These are phyloP conservation scores for Ophiostoma piceae DNA, from an alignment of 2,329 filamentous ascomycete genomes.

Conservation along the genomic window DNA sequence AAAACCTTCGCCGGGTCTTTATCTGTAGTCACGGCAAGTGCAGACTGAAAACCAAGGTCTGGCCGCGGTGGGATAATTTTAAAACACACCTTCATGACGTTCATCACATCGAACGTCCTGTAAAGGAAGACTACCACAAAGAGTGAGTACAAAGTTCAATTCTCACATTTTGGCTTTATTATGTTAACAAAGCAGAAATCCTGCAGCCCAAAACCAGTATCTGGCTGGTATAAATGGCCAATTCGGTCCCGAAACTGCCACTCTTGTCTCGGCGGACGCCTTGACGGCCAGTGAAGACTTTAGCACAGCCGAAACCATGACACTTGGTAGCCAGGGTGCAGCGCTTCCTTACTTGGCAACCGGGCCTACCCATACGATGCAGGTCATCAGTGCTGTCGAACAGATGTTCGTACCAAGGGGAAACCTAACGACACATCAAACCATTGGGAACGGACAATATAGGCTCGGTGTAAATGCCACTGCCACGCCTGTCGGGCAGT, in stretches of 20 bases:
- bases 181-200: background rate
- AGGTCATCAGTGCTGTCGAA: background rate
- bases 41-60: background rate
- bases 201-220: background rate
- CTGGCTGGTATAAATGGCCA: background rate
- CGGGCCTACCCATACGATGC: too few relatives aligned
- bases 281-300: background rate
- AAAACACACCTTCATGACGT: background rate
- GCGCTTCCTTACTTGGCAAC: background rate
- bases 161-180: background rate
- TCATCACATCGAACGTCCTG: background rate
- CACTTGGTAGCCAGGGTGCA: background rate
- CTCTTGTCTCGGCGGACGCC: background rate
- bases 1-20: background rate
- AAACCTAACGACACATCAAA: background rate
- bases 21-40: background rate
- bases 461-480: background rate
- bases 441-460: background rate
- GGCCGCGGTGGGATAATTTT: slow-evolving; percentile 5
- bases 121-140: background rate
- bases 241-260: background rate
- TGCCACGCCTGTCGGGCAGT: background rate
- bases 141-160: background rate
- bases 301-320: background rate
- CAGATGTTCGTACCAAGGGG: background rate